Evolutionary conservation across 176 grass and related monocot genomes (phyloP).

Genomic region (Oropetium thomaeum): DNA sequence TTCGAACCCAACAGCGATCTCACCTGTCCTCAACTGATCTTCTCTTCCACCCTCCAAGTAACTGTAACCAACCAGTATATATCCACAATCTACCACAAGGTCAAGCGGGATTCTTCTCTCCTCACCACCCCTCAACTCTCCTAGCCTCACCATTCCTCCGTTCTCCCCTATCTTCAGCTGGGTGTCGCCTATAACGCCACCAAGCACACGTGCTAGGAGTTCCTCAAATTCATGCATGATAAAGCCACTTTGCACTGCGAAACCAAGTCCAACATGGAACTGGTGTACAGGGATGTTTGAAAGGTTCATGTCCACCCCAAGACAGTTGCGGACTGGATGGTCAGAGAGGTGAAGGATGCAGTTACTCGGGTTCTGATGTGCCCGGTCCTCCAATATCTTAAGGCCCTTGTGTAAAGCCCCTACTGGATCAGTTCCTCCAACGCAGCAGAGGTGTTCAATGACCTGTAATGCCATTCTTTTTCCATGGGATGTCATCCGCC

Average conservation of each 20-base stretch:
- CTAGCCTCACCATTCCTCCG: conserved; percentile 57
- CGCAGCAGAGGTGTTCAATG: conserved; percentile 77
- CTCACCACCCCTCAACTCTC: conserved; percentile 80
- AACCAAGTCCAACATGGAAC: conserved; percentile 80
- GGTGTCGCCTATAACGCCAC: conserved; percentile 63
- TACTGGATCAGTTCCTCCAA: conserved; percentile 58
- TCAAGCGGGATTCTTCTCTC: conserved; percentile 83
- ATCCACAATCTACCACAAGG: conserved; percentile 53
- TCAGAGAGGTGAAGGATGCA: conserved; percentile 87
- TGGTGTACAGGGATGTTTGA: conserved; percentile 55
- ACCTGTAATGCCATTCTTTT: conserved; percentile 84
- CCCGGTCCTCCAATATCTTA: conserved; percentile 87
- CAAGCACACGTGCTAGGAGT: conserved; percentile 67
- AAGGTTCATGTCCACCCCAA: conserved; percentile 33
- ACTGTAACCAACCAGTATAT: conserved; percentile 60
- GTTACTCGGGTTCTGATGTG: conserved; percentile 71
- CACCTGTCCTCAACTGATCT: conserved; percentile 56
- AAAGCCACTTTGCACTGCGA: conserved; percentile 64
- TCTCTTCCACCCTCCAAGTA: conserved; percentile 75
- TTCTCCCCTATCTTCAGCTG: conserved; percentile 76
- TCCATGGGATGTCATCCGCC: conserved; percentile 79
- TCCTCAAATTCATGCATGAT: conserved; percentile 95
- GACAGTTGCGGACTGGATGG: conserved; percentile 37
- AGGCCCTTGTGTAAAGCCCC: conserved; percentile 81
- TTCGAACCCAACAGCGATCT: conserved; percentile 51